These are phyloP conservation scores for Hydnum rufescens DNA, from an alignment of 768 basidiomycete species.

Conservation along the genomic window DNA sequence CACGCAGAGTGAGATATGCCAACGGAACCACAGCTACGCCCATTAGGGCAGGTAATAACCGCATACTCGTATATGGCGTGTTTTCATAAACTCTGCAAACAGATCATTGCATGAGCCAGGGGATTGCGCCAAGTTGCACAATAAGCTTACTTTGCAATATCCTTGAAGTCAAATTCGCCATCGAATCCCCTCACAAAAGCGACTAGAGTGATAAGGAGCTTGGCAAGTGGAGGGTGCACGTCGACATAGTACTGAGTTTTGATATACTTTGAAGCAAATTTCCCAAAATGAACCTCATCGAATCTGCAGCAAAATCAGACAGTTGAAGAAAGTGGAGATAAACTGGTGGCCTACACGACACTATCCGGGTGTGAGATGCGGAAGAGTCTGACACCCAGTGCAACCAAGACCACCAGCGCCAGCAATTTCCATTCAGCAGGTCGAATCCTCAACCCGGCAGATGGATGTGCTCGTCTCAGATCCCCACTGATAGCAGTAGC, in stretches of 20 bases:
- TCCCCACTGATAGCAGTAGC: constrained; percentile 5
- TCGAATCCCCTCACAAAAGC: constrained; percentile 76
- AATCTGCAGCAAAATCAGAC: constrained; percentile 34
- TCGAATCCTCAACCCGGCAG: constrained; percentile 43
- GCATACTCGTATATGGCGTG: constrained; percentile 94
- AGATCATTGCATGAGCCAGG: neutral
- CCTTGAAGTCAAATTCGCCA: constrained; percentile 92
- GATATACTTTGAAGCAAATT: constrained; percentile 89
- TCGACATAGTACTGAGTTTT: constrained; percentile 83
- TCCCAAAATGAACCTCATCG: constrained; percentile 97
- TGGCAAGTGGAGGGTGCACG: constrained; percentile 94
- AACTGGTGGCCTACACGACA: constrained; percentile 53
- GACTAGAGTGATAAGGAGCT: constrained; percentile 82
- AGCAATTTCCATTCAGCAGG: constrained; percentile 64
- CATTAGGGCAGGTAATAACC: constrained; percentile 76
- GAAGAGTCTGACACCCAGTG: constrained; percentile 66
- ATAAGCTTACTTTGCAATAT: constrained; percentile 68
- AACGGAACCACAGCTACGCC: constrained; percentile 81
- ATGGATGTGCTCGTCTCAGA: constrained; percentile 2
- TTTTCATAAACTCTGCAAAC: constrained; percentile 47
- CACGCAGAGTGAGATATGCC: constrained; percentile 83
- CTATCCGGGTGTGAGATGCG: constrained; percentile 69
- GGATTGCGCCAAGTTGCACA: neutral
- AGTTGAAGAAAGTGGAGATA: neutral
- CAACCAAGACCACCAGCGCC: constrained; percentile 42